phyloP scores from a whole-genome alignment of 2,329 filamentous ascomycete species.

The Paecilomyces niveus region DNA sequence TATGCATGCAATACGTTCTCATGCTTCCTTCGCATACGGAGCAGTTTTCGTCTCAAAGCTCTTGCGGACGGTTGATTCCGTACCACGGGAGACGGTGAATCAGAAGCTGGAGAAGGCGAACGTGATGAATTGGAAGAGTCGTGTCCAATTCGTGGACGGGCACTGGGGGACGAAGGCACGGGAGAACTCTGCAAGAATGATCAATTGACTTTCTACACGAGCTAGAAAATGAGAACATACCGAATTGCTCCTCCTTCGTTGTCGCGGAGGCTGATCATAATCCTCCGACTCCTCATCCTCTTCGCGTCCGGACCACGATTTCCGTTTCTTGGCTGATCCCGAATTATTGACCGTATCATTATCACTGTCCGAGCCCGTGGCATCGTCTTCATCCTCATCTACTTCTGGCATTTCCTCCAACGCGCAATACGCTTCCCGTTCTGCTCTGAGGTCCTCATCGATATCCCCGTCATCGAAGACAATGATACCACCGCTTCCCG shows the following conservation, averaged over 20 bases:
- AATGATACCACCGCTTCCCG: conserved; percentile 78
- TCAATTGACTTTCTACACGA: conserved; percentile 8
- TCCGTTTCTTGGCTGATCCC: conserved; percentile 57
- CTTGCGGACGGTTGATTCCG: conserved; percentile 62
- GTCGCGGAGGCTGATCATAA: conserved; percentile 68
- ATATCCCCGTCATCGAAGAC: conserved; percentile 97
- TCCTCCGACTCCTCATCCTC: conserved; percentile 61
- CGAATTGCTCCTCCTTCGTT: conserved; percentile 81
- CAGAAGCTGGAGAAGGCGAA: conserved; percentile 37
- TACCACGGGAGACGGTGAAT: conserved; percentile 30
- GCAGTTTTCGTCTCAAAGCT: conserved; percentile 62
- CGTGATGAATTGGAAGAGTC: conserved; percentile 41
- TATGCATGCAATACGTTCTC: conserved; percentile 71
- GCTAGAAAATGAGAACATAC: conserved; percentile 39
- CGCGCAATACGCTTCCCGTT: conserved; percentile 78
- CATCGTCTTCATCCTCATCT: conserved; percentile 63
- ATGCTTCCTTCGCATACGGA: conserved; percentile 69
- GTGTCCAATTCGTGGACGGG: conserved; percentile 31
- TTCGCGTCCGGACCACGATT: conserved; percentile 67
- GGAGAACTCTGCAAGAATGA: conserved; percentile 27
- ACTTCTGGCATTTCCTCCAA: conserved; percentile 85
- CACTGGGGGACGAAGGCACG: conserved; percentile 32
- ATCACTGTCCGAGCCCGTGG: conserved; percentile 53
- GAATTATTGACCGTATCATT: conserved; percentile 47
- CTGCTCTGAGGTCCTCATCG: conserved; percentile 66